Conservation (phyloP, 305 asterid genomes). For the Galium porrigens region DNA sequence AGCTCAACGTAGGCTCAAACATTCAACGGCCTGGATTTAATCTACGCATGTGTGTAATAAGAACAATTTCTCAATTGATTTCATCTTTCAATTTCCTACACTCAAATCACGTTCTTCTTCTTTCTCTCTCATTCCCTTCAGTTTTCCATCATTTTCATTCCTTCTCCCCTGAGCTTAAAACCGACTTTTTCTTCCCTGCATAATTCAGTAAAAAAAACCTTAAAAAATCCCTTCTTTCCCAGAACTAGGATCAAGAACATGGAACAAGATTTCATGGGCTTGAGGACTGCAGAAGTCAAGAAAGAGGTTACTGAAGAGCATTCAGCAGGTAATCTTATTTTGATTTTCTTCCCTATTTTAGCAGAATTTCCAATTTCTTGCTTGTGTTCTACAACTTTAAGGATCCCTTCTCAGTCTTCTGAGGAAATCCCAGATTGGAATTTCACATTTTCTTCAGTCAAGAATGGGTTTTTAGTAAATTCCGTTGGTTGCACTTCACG, state of each 20-base stretch:
- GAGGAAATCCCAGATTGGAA: not conserved
- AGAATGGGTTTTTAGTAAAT: constrained; percentile 15
- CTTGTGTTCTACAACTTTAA: not conserved
- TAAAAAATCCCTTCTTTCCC: not conserved
- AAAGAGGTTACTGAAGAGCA: constrained; percentile 39
- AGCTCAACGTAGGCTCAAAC: not conserved
- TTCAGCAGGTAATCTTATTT: constrained; percentile 33
- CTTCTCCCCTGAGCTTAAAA: not conserved
- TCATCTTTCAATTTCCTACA: not conserved
- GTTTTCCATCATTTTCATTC: not conserved
- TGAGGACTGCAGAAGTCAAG: constrained; percentile 31
- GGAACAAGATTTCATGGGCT: constrained; percentile 81
- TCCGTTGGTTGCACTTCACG: constrained; percentile 5
- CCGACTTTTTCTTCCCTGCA: not conserved
- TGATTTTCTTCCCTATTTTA: not conserved
- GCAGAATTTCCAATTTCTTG: not conserved
- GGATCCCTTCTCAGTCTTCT: not conserved
- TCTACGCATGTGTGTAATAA: not conserved
- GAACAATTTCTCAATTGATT: not conserved
- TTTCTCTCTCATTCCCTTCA: constrained; percentile 7
- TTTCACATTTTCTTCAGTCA: not conserved
- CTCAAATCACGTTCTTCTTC: constrained; percentile 6
- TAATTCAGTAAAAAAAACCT: not conserved
- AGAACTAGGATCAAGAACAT: constrained; percentile 16
- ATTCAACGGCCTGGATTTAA: not conserved